Evolutionary conservation across 768 basidiomycete species (phyloP).

Genomic region (Kwoniella botswanensis): DNA sequence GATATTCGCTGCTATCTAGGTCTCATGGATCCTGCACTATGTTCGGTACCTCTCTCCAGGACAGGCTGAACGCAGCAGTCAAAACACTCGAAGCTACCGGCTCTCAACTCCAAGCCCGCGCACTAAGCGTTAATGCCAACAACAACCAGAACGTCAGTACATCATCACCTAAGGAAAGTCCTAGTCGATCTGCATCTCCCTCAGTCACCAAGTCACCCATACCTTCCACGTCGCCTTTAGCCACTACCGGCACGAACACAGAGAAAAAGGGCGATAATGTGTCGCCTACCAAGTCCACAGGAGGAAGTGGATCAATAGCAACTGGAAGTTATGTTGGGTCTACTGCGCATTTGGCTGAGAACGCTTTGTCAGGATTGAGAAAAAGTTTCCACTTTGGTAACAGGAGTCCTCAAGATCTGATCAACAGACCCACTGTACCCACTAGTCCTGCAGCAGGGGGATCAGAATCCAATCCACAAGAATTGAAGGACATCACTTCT

Average conservation of each 20-base stretch:
- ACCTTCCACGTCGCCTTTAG: slow-evolving; percentile 20
- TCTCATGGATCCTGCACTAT: slow-evolving; percentile 2
- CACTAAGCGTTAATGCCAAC: slow-evolving; percentile 29
- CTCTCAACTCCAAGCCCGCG: slow-evolving; percentile 39
- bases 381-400: slow-evolving; percentile 39
- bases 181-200: slow-evolving; percentile 12
- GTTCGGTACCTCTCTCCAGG: slow-evolving; percentile 30
- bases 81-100: slow-evolving; percentile 49
- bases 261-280: background rate
- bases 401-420: slow-evolving; percentile 16
- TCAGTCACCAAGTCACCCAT: slow-evolving; percentile 10
- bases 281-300: slow-evolving; percentile 23
- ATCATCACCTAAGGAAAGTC: slow-evolving; percentile 12
- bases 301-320: background rate
- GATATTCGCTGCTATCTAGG: background rate
- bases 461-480: slow-evolving; percentile 22
- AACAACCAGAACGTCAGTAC: background rate
- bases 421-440: background rate
- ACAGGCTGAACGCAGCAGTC: slow-evolving; percentile 49
- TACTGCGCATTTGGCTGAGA: slow-evolving; percentile 40
- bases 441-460: background rate
- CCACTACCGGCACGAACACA: background rate
- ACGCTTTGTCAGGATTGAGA: slow-evolving; percentile 42
- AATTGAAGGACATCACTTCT: slow-evolving; percentile 37
- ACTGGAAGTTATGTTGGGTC: slow-evolving; percentile 18